Conservation (phyloP, 768 basidiomycete species). For the Boletellus ananas region DNA sequence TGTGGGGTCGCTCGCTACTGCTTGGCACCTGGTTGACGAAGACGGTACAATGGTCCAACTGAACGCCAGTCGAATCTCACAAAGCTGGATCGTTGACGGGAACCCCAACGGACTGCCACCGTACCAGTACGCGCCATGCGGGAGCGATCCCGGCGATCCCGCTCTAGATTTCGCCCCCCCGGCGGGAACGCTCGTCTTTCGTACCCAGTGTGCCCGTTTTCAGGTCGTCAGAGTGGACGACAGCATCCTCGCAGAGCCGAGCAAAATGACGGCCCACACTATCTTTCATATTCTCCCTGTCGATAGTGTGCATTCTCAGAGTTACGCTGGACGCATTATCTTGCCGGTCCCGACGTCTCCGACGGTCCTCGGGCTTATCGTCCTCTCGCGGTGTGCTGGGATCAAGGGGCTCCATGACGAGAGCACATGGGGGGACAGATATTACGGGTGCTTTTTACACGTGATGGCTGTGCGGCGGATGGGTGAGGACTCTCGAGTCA, state of each 20-base stretch:
- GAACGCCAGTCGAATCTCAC: conserved; percentile 4
- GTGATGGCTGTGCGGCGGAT: conserved; percentile 18
- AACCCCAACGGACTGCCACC: neutral
- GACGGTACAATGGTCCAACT: conserved; percentile 5
- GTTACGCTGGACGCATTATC: conserved; percentile 13
- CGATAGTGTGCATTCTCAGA: neutral
- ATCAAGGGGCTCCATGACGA: conserved; percentile 10
- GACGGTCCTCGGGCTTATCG: conserved; percentile 14
- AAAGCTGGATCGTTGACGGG: neutral
- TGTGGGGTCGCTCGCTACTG: conserved; percentile 15
- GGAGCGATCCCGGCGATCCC: neutral
- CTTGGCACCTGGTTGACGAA: conserved; percentile 17
- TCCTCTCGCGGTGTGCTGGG: conserved; percentile 12
- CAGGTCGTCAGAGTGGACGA: conserved; percentile 2
- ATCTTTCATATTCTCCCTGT: conserved; percentile 11
- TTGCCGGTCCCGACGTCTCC: conserved; percentile 11
- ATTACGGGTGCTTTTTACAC: conserved; percentile 15
- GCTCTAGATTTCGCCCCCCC: conserved; percentile 2
- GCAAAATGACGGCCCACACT: neutral
- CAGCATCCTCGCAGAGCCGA: neutral
- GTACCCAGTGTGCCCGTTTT: conserved; percentile 16
- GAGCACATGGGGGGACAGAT: conserved; percentile 4
- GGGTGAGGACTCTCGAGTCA: conserved; percentile 2
- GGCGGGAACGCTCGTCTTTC: conserved; percentile 23
- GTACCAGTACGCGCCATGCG: conserved; percentile 2